Conservation (phyloP, 2,329 filamentous ascomycete species). For the Pseudogymnoascus sp. region DNA sequence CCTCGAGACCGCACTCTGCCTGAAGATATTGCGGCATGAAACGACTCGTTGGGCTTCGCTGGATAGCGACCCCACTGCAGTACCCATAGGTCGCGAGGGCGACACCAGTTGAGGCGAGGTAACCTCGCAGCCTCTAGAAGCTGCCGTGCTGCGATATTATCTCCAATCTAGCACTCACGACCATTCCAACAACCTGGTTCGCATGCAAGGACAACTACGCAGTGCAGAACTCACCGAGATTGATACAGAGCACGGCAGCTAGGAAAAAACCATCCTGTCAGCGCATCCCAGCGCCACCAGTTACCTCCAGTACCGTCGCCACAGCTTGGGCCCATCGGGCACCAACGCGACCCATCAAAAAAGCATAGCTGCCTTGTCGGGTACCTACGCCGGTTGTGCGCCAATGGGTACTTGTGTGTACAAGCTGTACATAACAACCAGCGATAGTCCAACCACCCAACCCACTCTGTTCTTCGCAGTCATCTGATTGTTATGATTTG, state of each 20-base stretch:
- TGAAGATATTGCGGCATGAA: not conserved
- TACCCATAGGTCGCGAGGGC: not conserved
- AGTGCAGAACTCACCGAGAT: not conserved
- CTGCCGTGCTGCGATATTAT: not conserved
- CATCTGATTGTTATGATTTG: constrained; percentile 1
- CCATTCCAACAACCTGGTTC: not conserved
- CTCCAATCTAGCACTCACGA: not conserved
- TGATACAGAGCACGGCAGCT: not conserved
- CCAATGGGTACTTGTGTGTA: not conserved
- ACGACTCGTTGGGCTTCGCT: not conserved
- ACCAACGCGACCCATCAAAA: not conserved
- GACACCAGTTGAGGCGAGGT: not conserved
- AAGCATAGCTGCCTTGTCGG: constrained; percentile 4
- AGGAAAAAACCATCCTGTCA: not conserved
- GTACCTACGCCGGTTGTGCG: not conserved
- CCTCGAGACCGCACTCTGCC: not conserved
- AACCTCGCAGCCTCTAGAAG: not conserved
- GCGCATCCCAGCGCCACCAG: not conserved
- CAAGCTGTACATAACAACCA: not conserved
- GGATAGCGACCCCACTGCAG: not conserved
- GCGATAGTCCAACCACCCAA: not conserved
- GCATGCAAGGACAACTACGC: not conserved
- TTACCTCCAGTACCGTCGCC: not conserved
- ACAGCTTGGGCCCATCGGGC: constrained; percentile 2
- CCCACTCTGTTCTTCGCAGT: not conserved